These are phyloP conservation scores for Talaromyces verruculosus DNA, from an alignment of 2,329 filamentous ascomycete species.

Conservation along the genomic window DNA sequence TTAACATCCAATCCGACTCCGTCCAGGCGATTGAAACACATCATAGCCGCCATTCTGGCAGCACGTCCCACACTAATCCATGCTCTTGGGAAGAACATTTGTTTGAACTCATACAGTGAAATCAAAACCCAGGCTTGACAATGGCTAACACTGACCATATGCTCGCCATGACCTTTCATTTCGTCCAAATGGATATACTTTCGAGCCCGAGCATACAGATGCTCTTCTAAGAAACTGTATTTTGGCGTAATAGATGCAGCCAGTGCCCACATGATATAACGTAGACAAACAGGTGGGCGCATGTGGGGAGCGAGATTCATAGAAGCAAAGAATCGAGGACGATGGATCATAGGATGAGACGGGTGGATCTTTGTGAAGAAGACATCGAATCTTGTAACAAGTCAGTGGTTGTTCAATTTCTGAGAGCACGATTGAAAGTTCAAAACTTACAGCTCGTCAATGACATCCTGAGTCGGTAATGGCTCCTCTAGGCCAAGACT, in stretches of 20 bases:
- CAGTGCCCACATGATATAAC: constrained; percentile 95
- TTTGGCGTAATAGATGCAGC: constrained; percentile 85
- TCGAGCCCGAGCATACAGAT: constrained; percentile 85
- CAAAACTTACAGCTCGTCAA: constrained; percentile 72
- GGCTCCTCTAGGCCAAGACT: constrained; percentile 78
- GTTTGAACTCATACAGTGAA: constrained; percentile 87
- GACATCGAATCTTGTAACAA: constrained; percentile 64
- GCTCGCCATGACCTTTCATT: constrained; percentile 87
- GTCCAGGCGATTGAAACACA: constrained; percentile 85
- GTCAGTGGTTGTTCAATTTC: constrained; percentile 18
- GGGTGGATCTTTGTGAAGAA: constrained; percentile 91
- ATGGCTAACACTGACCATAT: constrained; percentile 80
- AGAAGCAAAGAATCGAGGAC: constrained; percentile 78
- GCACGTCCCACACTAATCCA: constrained; percentile 89
- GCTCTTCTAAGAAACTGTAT: constrained; percentile 73
- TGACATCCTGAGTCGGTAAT: constrained; percentile 72
- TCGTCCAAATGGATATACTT: constrained; percentile 91
- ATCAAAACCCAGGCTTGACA: constrained; percentile 81
- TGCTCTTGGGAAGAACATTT: constrained; percentile 94
- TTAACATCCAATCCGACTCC: constrained; percentile 83
- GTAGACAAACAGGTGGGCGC: constrained; percentile 80
- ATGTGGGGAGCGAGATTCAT: constrained; percentile 86
- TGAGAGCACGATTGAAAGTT: background rate
- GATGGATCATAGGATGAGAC: constrained; percentile 84
- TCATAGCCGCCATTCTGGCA: constrained; percentile 83